Base-by-base conservation (phyloP, 2,329 filamentous ascomycete genomes). In the Fusarium verticillioides region DNA sequence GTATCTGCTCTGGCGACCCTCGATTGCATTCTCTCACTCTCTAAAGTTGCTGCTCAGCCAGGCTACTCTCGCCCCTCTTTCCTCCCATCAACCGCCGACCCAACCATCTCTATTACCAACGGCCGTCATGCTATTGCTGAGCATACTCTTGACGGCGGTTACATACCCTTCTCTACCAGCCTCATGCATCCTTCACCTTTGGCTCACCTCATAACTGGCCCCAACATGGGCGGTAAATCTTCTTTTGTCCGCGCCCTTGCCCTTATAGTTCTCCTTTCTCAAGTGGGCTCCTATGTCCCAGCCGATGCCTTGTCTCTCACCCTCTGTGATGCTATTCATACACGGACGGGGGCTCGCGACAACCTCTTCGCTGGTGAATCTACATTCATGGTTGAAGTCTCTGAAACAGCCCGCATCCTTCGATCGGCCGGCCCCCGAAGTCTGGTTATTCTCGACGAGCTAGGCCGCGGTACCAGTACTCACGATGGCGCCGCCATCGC, bases 161-260 rank as follows among this genome's bases (percentile, higher is more conserved):
- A 98, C 82, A 97, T 99, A 65, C 96, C 96, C 52, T 99, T 99
- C 82, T 90, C 93, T 77, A 93, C 94, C 16, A 84, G 89, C 5
- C 89, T 98, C 52, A 87, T 90, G n/a, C 88, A 90, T 7, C 87
- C 90, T 3, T 80, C 86, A 2, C 89, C 90, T 0, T 88, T 93
- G 10, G 94, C 94, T 5, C 89, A 98, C 75, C 91, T 98, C 63
- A 92, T 99, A 77, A 99, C 96, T 0, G 96, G 96, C 0, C 96
- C 96, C 36, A 99, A 99, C 84, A 99, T 99, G 96, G 96, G 96
- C 78, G 96, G 96, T 63, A 99, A 99, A 81, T 97, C 94, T n/a
- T 96, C 93, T 65, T 99, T 97, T 81, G 96, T 99, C 28, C 94
- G 96, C 60, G 94, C 95, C 74, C 91, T 97, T 49, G 96, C 96